Evolutionary conservation across 225 moss, liverwort and hornwort species (phyloP).

Genomic region (Pleurozium schreberi): DNA sequence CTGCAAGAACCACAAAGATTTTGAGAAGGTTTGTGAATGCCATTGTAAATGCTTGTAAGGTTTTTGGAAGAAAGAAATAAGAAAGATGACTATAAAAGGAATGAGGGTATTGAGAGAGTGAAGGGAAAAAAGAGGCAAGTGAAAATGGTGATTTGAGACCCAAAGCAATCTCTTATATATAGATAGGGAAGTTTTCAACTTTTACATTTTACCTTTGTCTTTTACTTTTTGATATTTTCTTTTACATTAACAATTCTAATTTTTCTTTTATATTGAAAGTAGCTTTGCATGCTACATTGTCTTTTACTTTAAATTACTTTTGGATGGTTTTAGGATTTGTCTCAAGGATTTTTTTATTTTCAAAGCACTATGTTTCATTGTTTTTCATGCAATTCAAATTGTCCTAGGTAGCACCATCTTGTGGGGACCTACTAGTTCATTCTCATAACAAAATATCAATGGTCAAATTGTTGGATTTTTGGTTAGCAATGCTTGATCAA

Average conservation of each 20-base stretch:
- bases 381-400: too few species aligned
- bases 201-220: neutral
- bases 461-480: too few species aligned
- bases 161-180: neutral
- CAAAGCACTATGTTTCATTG: too few species aligned
- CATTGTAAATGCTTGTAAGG: neutral
- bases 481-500: too few species aligned
- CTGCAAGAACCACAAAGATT: neutral
- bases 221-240: neutral
- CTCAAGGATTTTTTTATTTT: neutral
- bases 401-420: too few species aligned
- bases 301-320: neutral
- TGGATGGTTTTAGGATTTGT: neutral
- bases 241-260: neutral
- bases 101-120: neutral
- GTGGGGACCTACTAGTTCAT: too few species aligned
- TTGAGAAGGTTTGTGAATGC: neutral
- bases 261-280: neutral
- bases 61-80: too few species aligned
- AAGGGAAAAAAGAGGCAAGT: neutral
- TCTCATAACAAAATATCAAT: too few species aligned
- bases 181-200: neutral
- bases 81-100: neutral
- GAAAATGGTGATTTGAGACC: neutral
- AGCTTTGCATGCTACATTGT: too few species aligned